These are phyloP conservation scores for Penicillium flavigenum DNA, from an alignment of 495 filamentous ascomycete genomes.

Conservation along the genomic window DNA sequence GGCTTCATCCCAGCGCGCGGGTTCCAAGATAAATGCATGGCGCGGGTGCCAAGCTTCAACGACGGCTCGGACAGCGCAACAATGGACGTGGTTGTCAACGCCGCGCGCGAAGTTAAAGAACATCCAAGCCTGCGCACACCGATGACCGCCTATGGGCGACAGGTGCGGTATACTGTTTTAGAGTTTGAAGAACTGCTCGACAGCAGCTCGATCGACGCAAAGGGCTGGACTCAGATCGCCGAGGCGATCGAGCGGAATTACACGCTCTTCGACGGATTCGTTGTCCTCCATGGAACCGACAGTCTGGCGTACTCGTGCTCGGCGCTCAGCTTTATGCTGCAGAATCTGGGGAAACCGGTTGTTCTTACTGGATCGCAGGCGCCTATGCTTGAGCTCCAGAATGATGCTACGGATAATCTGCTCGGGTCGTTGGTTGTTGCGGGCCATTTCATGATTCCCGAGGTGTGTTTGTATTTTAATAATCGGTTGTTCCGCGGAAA, in stretches of 20 bases:
- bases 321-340: constrained; percentile 91
- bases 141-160: constrained; percentile 73
- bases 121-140: constrained; percentile 74
- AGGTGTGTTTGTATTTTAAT: constrained; percentile 95
- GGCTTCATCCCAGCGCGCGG: constrained; percentile 71
- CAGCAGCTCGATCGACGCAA: constrained; percentile 85
- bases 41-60: constrained; percentile 84
- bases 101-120: constrained; percentile 39
- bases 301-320: constrained; percentile 89
- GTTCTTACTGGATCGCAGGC: constrained; percentile 90
- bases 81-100: constrained; percentile 55
- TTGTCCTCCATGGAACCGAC: constrained; percentile 95
- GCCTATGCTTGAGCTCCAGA: constrained; percentile 88
- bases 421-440: constrained; percentile 91
- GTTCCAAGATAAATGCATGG: constrained; percentile 82
- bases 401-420: constrained; percentile 94
- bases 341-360: constrained; percentile 87
- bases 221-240: constrained; percentile 89
- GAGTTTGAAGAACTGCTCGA: constrained; percentile 89
- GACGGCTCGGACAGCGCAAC: constrained; percentile 63
- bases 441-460: constrained; percentile 93
- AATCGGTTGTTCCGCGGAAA: constrained; percentile 91
- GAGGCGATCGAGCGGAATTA: constrained; percentile 71
- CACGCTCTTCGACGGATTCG: constrained; percentile 88
- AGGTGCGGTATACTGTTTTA: constrained; percentile 80